phyloP scores from a whole-genome alignment of 1,284 basidiomycete genomes.

The Erythrobasidium hasegawianum region DNA sequence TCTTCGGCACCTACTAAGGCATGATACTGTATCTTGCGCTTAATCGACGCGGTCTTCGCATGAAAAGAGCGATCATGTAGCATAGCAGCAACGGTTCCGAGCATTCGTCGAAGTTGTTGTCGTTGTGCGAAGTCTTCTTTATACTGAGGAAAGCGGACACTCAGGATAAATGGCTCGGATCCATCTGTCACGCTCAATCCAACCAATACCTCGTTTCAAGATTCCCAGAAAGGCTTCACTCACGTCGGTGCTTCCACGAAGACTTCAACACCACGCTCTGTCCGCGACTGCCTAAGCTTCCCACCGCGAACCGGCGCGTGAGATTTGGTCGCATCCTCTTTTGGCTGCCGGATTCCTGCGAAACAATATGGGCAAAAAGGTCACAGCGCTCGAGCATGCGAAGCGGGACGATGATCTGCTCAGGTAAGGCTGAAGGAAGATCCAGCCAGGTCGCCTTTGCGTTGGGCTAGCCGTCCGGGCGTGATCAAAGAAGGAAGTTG shows the following conservation, averaged over 20 bases:
- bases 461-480: neutral
- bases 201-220: neutral
- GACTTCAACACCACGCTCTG: no score
- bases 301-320: no score
- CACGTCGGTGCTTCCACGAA: no score
- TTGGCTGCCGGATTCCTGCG: neutral
- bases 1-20: neutral
- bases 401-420: constrained; percentile 41
- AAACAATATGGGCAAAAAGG: neutral
- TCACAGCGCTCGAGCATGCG: constrained; percentile 10
- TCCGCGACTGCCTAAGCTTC: no score
- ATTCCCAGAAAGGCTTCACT: neutral
- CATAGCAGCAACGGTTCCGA: neutral
- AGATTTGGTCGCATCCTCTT: neutral
- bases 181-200: neutral
- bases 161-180: neutral
- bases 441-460: neutral
- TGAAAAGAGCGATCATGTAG: neutral
- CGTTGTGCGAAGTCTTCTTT: constrained; percentile 1
- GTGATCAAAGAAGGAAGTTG: constrained; percentile 1
- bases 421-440: constrained; percentile 35
- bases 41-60: neutral
- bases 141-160: neutral
- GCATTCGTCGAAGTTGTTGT: neutral
- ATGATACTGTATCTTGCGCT: neutral